Evolutionary conservation across 441 rosid species (phyloP).

Genomic region (Syzygium malaccense): DNA sequence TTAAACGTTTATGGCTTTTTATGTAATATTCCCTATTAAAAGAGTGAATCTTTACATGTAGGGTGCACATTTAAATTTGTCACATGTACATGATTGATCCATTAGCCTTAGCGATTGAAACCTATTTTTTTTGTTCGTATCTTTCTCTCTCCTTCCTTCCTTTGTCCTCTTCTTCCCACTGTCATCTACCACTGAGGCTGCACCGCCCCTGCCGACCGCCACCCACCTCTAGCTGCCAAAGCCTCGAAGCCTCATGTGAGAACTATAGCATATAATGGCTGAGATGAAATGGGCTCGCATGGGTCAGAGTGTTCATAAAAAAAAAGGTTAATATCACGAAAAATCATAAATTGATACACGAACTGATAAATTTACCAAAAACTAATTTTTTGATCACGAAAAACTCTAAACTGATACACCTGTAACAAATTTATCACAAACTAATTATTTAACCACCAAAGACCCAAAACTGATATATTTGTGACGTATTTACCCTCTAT

Average conservation of each 20-base stretch:
- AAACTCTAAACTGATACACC: too few species aligned
- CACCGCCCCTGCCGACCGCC: neutral
- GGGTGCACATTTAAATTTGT: neutral
- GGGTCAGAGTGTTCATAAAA: neutral
- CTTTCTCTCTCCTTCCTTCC: neutral
- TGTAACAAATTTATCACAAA: too few species aligned
- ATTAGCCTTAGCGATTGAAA: neutral
- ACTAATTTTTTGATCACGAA: too few species aligned
- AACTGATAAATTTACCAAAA: too few species aligned
- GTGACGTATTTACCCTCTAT: fast-evolving
- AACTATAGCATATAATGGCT: neutral
- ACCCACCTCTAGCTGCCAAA: neutral
- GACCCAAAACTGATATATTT: too few species aligned
- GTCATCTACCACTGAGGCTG: neutral
- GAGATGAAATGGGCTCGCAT: neutral
- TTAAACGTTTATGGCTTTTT: neutral
- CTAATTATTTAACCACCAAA: too few species aligned
- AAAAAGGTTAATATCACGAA: too few species aligned
- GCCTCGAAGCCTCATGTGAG: neutral
- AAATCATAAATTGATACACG: fast-evolving
- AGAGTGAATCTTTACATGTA: neutral
- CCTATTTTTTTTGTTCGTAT: neutral
- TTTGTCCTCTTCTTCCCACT: neutral
- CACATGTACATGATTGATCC: neutral
- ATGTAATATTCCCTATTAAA: too few species aligned